Evolutionary conservation across 345 rosid genomes (phyloP), one percentile per base, ranked within the genome.

Genomic region (Firmiana major): DNA sequence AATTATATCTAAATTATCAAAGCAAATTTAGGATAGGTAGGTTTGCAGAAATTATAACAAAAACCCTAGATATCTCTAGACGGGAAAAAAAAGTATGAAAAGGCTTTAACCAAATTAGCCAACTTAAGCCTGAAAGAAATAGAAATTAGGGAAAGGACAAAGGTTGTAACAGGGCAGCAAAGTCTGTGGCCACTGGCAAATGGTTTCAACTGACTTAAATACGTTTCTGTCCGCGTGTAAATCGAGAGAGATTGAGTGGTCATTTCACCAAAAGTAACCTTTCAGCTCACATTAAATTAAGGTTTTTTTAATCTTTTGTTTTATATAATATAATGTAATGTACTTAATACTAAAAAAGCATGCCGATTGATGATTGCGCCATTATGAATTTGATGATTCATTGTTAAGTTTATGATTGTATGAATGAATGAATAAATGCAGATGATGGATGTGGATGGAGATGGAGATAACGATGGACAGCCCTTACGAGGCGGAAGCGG

Each of bases 171-270:
- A 80, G 78, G 64, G 45, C 31, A 63, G 58, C 42, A 51, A 45
- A 74, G 79, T 65, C 83, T 78, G 68, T 74, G 75, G 9, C 59
- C 65, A 59, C 55, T 42, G 53, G 70, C 59, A 71, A 63, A 80
- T 81, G 78, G 74, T 77, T 73, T 75, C 75, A 71, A 75, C 79
- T 69, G 81, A 81, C 83, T 78, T 83, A 63, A 83, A 81, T 76
- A 78, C 75, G 70, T 49, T 38, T 70, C 71, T 73, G 78, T 60
- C 71, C 63, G 45, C 62, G 77, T 51, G 82, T n/a, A 77, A 59
- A 81, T 75, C 82, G 83, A 78, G 85, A 80, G 83, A 79, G 78
- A 82, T 77, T 75, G 90, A 87, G 63, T 62, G 78, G 90, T 87
- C 90, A 87, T 79, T 78, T 87, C 88, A 85, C 16, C 71, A 76